These are phyloP conservation scores for Diaporthe sp. DNA, from an alignment of 2,329 filamentous ascomycete species.

Conservation along the genomic window DNA sequence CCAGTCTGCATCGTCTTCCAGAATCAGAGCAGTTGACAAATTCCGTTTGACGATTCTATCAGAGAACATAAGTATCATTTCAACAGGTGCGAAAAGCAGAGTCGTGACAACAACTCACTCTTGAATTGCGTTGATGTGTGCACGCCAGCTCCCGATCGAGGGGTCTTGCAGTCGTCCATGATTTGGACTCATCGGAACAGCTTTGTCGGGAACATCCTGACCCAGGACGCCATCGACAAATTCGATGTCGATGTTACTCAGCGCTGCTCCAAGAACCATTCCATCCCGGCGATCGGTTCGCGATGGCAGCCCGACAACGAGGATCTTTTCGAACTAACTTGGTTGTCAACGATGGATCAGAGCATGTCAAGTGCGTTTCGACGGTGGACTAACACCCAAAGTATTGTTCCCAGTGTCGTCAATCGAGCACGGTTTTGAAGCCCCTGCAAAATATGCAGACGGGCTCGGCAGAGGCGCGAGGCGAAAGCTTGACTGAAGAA, in stretches of 20 bases:
- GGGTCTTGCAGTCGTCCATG: conserved; percentile 48
- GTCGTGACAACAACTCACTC: conserved; percentile 42
- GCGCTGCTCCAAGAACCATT: conserved; percentile 60
- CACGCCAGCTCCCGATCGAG: conserved; percentile 55
- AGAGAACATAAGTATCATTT: background rate
- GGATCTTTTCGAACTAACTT: conserved; percentile 64
- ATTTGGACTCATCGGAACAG: conserved; percentile 51
- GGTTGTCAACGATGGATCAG: background rate
- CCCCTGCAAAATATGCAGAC: background rate
- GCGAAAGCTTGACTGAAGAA: conserved; percentile 19
- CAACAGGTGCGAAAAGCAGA: conserved; percentile 22
- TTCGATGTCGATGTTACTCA: conserved; percentile 59
- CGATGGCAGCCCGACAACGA: conserved; percentile 65
- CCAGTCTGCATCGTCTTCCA: conserved; percentile 64
- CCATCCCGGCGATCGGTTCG: conserved; percentile 66
- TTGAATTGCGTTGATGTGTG: conserved; percentile 56
- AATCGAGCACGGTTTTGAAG: background rate
- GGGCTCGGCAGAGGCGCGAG: background rate
- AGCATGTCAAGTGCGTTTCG: no score
- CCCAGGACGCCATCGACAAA: conserved; percentile 62
- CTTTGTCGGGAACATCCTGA: conserved; percentile 53
- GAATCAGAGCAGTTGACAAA: conserved; percentile 55
- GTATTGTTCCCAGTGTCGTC: conserved; percentile 21
- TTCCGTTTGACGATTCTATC: conserved; percentile 55
- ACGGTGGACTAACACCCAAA: background rate